Base-by-base conservation (phyloP, 2,329 filamentous ascomycete species). In the Colletotrichum spaethianum region DNA sequence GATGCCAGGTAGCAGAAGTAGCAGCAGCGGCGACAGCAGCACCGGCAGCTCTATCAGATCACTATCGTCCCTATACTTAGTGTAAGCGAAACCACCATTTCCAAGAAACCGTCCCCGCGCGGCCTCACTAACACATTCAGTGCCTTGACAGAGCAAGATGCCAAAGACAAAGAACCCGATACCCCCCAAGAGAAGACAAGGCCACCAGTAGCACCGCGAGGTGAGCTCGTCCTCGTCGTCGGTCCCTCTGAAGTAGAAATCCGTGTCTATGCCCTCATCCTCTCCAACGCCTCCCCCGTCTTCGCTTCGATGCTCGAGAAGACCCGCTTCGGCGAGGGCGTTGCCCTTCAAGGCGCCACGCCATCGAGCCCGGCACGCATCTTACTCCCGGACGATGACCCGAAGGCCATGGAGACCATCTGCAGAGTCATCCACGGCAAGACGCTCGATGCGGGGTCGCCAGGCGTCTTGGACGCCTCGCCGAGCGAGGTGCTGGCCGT, bases 171-270 rank as follows among this genome's bases (percentile, higher is more conserved):
- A 48, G 44, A 36, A 2, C 14, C 9, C n/a, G 16, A 60, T 40
- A 3, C 53, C 6, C 18, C 31, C 9, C n/a, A 18, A 26, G 31
- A 28, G 5, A 3, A 31, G 6, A 33, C 31, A 18, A 26, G 18
- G 5, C 20, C n/a, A 5, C 12, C 31, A 0, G 38, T 63, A 26
- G 64, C 59, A 16, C 38, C 69, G 18, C 59, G n/a, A 2, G 59
- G 69, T 42, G 57, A 72, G 2, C 52, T 72, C 16, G 28, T 59
- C 42, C 69, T 72, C 36, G 28, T 59, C 50, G 65, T 60, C 31
- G 69, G 69, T 5, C 42, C 28, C 8, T 18, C 23, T 7, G 7
- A 26, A 28, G 18, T 68, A 8, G 28, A 61, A 4, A 38, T 68
- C 11, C 57, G 59, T 42, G 50, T 68, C 4, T 33, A 72, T 14